Base-by-base conservation (phyloP, 768 basidiomycete genomes). In the Asterophora parasitica region DNA sequence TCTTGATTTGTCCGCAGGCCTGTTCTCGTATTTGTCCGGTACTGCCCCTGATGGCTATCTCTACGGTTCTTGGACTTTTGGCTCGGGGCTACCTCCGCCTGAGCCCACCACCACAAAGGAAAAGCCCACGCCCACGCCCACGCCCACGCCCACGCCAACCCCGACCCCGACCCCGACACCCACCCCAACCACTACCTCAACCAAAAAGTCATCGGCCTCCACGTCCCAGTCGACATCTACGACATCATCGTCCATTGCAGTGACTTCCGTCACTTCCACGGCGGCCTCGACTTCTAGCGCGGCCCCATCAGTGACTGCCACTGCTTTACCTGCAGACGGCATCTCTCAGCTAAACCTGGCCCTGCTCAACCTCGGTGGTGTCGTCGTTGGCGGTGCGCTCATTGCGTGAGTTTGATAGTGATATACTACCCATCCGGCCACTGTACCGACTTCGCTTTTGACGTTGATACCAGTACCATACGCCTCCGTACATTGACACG, bases 1-100 rank as follows among this genome's bases (percentile, higher is more conserved):
- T 15, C 70, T 83, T 32, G 81, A 83, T 57, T 60, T 82, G 30
- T 69, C 73, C 12, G 63, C 64, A 23, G 72, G 75, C 32, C 67
- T 82, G n/a, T 82, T 83, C 65, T 55, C 62, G 26, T 69, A 57
- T 59, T 77, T 83, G 4, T 51, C 61, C 17, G 53, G 58, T 40
- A 9, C 8, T 3, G 12, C 8, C 30, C 30, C 12, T 8, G 62
- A 60, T 7, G 79, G 79, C n/a, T 61, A 69, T 12, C 62, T 80
- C 53, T 68, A 70, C 51, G 75, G 76, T 49, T 53, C 61, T 11
- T 82, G 79, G 79, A 64, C 60, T 33, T 72, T 65, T 41, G 60
- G 60, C 15, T 48, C 60, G 39, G 56, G 48, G 35, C 49, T 55
- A 7, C 52, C 50, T 37, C 51, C 47, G 33, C 55, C 57, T 34